phyloP scores from a whole-genome alignment of 352 stramenopile genomes.

The Pythium chondricola region DNA sequence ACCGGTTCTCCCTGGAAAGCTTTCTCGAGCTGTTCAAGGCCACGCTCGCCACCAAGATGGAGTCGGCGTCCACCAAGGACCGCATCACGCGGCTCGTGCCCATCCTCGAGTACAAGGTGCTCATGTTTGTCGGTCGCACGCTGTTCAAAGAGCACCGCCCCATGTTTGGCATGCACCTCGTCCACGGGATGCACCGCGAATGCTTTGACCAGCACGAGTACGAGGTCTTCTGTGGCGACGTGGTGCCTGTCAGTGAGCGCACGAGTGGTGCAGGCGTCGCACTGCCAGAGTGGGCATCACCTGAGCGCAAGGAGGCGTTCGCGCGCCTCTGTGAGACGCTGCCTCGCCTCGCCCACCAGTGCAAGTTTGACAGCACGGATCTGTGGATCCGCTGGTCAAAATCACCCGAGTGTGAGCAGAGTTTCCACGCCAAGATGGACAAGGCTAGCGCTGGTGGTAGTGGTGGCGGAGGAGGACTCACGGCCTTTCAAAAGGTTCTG shows the following conservation, averaged over 20 bases:
- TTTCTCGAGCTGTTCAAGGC: constrained; percentile 88
- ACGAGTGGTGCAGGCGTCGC: constrained; percentile 1
- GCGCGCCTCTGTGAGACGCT: constrained; percentile 66
- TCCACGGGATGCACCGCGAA: constrained; percentile 90
- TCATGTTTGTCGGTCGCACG: constrained; percentile 90
- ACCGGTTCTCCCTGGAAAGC: constrained; percentile 90
- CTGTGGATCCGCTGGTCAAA: constrained; percentile 90
- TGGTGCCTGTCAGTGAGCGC: constrained; percentile 36
- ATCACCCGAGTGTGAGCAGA: constrained; percentile 83
- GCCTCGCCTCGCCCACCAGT: constrained; percentile 53
- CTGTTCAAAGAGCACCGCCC: constrained; percentile 92
- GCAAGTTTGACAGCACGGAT: constrained; percentile 79
- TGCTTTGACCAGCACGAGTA: constrained; percentile 92
- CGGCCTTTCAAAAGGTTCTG: constrained; percentile 89
- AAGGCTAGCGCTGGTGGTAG: constrained; percentile 35
- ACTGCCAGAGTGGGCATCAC: constrained; percentile 72
- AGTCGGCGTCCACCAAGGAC: constrained; percentile 63
- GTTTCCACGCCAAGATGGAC: constrained; percentile 87
- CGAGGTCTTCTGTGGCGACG: constrained; percentile 88
- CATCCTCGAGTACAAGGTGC: constrained; percentile 83
- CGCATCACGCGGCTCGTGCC: constrained; percentile 79
- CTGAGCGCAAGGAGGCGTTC: constrained; percentile 86
- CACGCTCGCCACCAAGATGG: constrained; percentile 80
- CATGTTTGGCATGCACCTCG: constrained; percentile 93
- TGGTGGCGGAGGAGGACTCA: constrained; percentile 62